Evolutionary conservation across 2,329 filamentous ascomycete genomes (phyloP).

Genomic region (Cercospora zeae-maydis): DNA sequence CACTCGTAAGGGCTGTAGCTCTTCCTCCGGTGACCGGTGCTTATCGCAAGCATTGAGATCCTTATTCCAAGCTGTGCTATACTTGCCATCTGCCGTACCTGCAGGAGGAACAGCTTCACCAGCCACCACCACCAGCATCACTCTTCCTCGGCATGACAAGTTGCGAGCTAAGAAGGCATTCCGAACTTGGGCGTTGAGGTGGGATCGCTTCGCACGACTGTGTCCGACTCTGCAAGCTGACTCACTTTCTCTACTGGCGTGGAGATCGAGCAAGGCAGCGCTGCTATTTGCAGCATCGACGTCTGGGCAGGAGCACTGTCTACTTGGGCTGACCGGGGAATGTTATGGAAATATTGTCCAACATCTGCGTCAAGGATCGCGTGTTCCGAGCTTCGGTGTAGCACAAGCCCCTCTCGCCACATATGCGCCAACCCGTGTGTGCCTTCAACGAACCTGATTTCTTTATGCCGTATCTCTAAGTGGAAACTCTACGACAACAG

Average conservation of each 20-base stretch:
- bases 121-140: neutral
- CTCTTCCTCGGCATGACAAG: neutral
- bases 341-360: neutral
- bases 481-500: neutral
- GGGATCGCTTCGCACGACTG: neutral
- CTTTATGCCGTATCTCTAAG: neutral
- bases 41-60: neutral
- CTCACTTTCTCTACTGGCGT: neutral
- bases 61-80: neutral
- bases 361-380: neutral
- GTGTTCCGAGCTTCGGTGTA: neutral
- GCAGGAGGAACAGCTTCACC: neutral
- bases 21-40: neutral
- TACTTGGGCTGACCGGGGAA: neutral
- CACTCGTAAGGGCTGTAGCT: neutral
- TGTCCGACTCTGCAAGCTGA: neutral
- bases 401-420: neutral
- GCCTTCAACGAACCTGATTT: neutral
- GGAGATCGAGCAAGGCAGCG: neutral
- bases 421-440: neutral
- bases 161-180: neutral
- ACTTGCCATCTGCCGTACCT: neutral
- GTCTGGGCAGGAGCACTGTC: neutral
- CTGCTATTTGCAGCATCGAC: neutral
- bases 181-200: neutral